phyloP scores from a whole-genome alignment of 164 flowering plant species.

The Piper longum region DNA sequence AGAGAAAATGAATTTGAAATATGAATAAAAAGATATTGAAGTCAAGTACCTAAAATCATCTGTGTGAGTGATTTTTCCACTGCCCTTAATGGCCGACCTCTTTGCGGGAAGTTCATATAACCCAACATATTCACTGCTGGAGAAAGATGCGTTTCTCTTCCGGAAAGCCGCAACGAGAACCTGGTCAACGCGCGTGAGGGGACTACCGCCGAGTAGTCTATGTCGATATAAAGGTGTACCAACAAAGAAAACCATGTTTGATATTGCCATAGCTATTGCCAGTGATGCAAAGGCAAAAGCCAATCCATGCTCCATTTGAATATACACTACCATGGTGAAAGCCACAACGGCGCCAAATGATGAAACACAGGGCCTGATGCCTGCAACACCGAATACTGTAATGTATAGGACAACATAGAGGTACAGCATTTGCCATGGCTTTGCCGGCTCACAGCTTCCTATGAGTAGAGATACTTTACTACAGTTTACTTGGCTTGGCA shows the following conservation, averaged over 20 bases:
- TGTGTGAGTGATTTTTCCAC: slow-evolving; percentile 70
- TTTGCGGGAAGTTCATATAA: slow-evolving; percentile 79
- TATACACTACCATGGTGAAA: slow-evolving; percentile 78
- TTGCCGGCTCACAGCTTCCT: slow-evolving; percentile 70
- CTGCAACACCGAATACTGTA: slow-evolving; percentile 96
- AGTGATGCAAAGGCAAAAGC: slow-evolving; percentile 82
- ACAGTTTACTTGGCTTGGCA: slow-evolving; percentile 68
- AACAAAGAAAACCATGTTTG: slow-evolving; percentile 64
- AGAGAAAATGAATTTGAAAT: background rate
- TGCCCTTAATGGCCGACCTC: slow-evolving; percentile 76
- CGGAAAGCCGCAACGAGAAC: slow-evolving; percentile 82
- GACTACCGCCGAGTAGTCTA: slow-evolving; percentile 93
- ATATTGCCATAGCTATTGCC: slow-evolving; percentile 84
- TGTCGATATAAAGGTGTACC: slow-evolving; percentile 91
- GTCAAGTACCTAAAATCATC: slow-evolving; percentile 66
- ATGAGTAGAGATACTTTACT: slow-evolving; percentile 46
- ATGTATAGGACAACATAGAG: slow-evolving; percentile 59
- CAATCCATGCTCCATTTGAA: slow-evolving; percentile 83
- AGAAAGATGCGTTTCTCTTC: slow-evolving; percentile 52
- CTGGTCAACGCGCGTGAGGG: slow-evolving; percentile 82
- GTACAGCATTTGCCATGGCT: slow-evolving; percentile 84
- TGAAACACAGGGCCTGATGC: slow-evolving; percentile 92
- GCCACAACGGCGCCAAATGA: slow-evolving; percentile 92
- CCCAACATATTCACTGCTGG: slow-evolving; percentile 63
- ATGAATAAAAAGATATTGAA: background rate